Conservation (phyloP, 345 rosid species). For the Excoecaria cochinchinensis region DNA sequence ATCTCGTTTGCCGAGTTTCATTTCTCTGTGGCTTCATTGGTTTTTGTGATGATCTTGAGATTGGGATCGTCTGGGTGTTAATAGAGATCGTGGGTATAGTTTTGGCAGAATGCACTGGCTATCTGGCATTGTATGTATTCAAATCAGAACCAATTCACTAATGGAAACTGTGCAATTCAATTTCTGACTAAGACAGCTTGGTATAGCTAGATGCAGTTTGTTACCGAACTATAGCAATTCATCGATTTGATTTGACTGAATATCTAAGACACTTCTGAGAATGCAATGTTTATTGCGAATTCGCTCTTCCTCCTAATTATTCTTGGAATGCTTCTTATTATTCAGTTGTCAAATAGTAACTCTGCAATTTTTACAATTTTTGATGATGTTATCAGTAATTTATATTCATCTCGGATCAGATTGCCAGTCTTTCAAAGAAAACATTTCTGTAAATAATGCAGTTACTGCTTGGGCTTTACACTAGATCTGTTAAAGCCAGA, state of each 20-base stretch:
- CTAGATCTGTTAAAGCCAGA: neutral
- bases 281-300: neutral
- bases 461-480: neutral
- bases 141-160: neutral
- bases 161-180: neutral
- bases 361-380: neutral
- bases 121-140: neutral
- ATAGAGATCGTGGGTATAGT: neutral
- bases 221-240: neutral
- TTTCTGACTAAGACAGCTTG: neutral
- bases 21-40: neutral
- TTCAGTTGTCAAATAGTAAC: neutral
- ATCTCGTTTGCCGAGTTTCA: neutral
- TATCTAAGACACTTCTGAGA: neutral
- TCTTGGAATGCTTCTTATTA: neutral
- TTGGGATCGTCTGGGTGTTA: conserved; percentile 12
- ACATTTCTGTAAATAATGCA: neutral
- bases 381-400: neutral
- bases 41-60: conserved; percentile 11
- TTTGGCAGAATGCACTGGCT: conserved; percentile 4
- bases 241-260: neutral
- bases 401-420: neutral
- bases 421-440: neutral
- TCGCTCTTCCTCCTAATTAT: neutral
- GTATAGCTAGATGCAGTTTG: neutral